phyloP scores from a whole-genome alignment of 2,329 filamentous ascomycete species.

The Penicillium sp. region DNA sequence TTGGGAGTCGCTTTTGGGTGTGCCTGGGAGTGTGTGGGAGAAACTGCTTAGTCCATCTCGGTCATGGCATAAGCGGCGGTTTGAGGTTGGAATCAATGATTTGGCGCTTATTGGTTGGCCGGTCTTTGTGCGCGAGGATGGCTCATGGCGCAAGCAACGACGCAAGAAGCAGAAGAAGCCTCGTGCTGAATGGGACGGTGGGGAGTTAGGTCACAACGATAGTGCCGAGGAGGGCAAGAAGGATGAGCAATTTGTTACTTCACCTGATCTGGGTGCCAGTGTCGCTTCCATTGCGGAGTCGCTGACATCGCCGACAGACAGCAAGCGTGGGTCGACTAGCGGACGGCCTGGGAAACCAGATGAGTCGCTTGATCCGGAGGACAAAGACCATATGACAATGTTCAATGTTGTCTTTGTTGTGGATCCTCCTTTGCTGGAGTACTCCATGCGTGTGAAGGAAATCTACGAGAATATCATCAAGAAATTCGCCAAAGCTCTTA shows the following conservation, averaged over 20 bases:
- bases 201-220: slow-evolving; percentile 40
- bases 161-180: slow-evolving; percentile 46
- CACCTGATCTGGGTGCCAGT: slow-evolving; percentile 31
- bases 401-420: slow-evolving; percentile 96
- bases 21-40: slow-evolving; percentile 74
- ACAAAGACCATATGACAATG: slow-evolving; percentile 78
- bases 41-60: slow-evolving; percentile 74
- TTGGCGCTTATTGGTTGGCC: slow-evolving; percentile 80
- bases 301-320: slow-evolving; percentile 23
- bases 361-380: slow-evolving; percentile 33
- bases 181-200: slow-evolving; percentile 32
- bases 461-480: slow-evolving; percentile 88
- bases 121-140: slow-evolving; percentile 76
- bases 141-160: slow-evolving; percentile 70
- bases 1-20: slow-evolving; percentile 67
- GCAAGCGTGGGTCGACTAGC: slow-evolving; percentile 27
- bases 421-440: slow-evolving; percentile 74
- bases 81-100: slow-evolving; percentile 79
- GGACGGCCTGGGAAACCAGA: slow-evolving; percentile 24
- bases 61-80: slow-evolving; percentile 76
- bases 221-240: slow-evolving; percentile 35
- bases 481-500: slow-evolving; percentile 87
- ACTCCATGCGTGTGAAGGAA: slow-evolving; percentile 69
- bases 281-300: slow-evolving; percentile 33
- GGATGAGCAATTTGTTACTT: slow-evolving; percentile 30